These are phyloP conservation scores for Psilocybe subaeruginosa DNA, from an alignment of 768 basidiomycete species.

Conservation along the genomic window DNA sequence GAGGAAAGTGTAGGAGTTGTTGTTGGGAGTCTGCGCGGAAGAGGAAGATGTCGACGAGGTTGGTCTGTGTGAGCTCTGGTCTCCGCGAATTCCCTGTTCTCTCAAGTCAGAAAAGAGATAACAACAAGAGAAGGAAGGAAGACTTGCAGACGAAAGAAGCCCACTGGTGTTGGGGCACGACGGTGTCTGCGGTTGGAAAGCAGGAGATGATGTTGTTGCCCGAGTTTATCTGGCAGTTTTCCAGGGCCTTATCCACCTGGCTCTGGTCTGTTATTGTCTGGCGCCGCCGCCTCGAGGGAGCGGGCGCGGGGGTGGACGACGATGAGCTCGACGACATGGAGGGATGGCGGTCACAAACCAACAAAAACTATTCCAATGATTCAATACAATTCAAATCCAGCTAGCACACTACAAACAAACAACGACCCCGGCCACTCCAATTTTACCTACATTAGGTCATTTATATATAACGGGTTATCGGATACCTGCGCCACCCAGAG, in stretches of 20 bases:
- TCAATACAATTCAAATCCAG: neutral
- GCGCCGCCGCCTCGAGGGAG: conserved; percentile 13
- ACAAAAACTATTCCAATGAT: no score
- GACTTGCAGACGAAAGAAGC: conserved; percentile 78
- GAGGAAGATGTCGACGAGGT: conserved; percentile 76
- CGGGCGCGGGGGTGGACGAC: neutral
- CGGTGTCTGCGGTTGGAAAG: conserved; percentile 59
- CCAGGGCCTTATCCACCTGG: conserved; percentile 44
- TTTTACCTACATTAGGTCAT: conserved; percentile 18
- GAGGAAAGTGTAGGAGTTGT: conserved; percentile 44
- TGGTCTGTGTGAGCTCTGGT: conserved; percentile 64
- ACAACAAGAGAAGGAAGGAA: conserved; percentile 6
- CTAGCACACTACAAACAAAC: neutral
- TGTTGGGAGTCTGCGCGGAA: conserved; percentile 69
- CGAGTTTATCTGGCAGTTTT: conserved; percentile 54
- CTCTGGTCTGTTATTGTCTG: conserved; percentile 42
- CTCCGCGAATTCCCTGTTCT: conserved; percentile 74
- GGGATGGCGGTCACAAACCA: neutral
- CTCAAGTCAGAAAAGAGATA: conserved; percentile 14
- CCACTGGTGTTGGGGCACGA: conserved; percentile 74
- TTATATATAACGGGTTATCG: conserved; percentile 12
- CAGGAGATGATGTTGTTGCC: conserved; percentile 81
- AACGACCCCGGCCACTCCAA: neutral
- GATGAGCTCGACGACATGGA: neutral
- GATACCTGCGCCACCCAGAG: conserved; percentile 21